Percentiles rank a stretch among this genome's conserved stretches.
Evolutionary conservation across 257 asterid genomes (phyloP).

Genomic region (Ilex asprella): DNA sequence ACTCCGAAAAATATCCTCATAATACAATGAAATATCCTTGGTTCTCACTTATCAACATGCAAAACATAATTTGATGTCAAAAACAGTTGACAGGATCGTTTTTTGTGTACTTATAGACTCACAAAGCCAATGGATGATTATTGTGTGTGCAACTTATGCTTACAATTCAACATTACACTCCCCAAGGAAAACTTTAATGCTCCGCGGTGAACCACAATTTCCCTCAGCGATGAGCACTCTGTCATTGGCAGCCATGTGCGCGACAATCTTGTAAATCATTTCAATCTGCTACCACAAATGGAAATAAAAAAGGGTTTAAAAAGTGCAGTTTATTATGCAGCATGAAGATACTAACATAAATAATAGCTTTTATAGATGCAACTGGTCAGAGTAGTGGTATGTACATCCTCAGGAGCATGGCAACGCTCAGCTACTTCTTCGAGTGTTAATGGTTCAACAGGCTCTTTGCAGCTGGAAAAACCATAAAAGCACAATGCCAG

Average conservation of each 20-base stretch:
- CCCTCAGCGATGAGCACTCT: constrained; percentile 99
- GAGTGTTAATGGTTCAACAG: constrained; percentile 82
- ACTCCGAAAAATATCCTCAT: no score
- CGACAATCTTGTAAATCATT: constrained; percentile 89
- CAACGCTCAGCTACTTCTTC: constrained; percentile 88
- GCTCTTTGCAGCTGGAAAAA: constrained; percentile 74
- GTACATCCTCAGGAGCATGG: constrained; percentile 71
- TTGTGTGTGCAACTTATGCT: constrained; percentile 24
- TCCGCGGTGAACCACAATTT: constrained; percentile 87
- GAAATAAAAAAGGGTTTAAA: not conserved
- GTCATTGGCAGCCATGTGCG: constrained; percentile 96
- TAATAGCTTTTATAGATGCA: not conserved
- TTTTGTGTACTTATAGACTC: no score
- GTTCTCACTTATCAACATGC: not conserved
- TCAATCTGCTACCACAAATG: constrained; percentile 63
- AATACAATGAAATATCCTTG: not conserved
- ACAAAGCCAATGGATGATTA: no score
- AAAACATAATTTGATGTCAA: no score
- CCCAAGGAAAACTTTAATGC: constrained; percentile 85
- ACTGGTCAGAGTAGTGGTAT: constrained; percentile 5
- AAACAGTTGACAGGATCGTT: no score
- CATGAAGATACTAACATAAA: constrained; percentile 4
- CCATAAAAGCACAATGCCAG: constrained; percentile 1
- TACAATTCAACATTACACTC: constrained; percentile 84
- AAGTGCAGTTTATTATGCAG: not conserved